Evolutionary conservation across 2,329 filamentous ascomycete genomes (phyloP).

Genomic region (Fusarium continuum): DNA sequence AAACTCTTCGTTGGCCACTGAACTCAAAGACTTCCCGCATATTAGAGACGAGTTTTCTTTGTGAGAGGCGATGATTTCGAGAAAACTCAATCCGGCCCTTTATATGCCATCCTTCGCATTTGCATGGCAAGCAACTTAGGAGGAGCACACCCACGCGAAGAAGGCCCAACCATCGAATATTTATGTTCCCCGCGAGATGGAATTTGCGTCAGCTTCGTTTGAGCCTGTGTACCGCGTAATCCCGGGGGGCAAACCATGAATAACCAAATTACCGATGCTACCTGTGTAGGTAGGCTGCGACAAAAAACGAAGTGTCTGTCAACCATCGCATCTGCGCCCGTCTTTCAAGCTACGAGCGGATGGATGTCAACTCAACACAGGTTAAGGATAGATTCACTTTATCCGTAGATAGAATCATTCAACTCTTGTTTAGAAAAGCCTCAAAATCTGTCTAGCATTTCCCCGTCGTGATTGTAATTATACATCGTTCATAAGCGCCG

Average conservation of each 20-base stretch:
- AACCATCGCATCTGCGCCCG: neutral
- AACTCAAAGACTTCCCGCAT: slow-evolving; percentile 22
- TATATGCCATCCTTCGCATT: slow-evolving; percentile 3
- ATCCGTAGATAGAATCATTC: neutral
- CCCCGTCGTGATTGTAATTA: slow-evolving; percentile 14
- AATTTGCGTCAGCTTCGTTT: slow-evolving; percentile 23
- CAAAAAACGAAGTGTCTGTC: slow-evolving; percentile 5
- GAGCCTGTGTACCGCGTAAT: slow-evolving; percentile 2
- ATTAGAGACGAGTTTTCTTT: neutral
- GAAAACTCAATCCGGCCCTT: neutral
- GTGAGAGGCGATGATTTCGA: neutral
- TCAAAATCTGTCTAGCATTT: slow-evolving; percentile 24
- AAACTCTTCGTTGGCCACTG: slow-evolving; percentile 28
- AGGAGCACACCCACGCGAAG: neutral
- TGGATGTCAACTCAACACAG: neutral
- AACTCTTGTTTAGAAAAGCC: slow-evolving; percentile 8
- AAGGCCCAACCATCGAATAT: slow-evolving; percentile 10
- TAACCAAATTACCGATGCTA: slow-evolving; percentile 3
- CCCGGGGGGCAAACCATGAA: slow-evolving; percentile 8
- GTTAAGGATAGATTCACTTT: neutral
- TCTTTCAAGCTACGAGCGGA: neutral
- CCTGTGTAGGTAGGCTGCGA: slow-evolving; percentile 27
- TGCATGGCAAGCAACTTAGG: neutral
- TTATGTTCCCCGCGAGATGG: slow-evolving; percentile 17
- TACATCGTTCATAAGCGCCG: slow-evolving; percentile 25